Percentiles rank a stretch among this genome's conserved stretches.
These are phyloP conservation scores for Leishmania aethiopica DNA, from an alignment of 208 protist species.

Conservation along the genomic window DNA sequence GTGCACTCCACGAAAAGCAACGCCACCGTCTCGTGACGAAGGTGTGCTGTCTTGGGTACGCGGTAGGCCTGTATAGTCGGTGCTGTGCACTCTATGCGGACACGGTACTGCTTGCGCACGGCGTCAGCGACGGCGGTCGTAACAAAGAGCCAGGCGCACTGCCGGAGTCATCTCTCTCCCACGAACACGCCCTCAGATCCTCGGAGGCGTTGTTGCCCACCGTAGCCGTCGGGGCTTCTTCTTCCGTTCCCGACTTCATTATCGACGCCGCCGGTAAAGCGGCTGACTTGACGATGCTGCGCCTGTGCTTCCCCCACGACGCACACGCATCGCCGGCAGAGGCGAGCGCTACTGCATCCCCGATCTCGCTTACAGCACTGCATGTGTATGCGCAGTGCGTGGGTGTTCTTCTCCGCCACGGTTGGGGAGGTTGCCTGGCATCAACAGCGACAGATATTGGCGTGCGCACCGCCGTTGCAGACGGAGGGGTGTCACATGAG, in stretches of 20 bases:
- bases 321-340: background rate
- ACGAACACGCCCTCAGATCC: background rate
- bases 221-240: background rate
- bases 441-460: background rate
- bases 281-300: slow-evolving; percentile 25
- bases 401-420: slow-evolving; percentile 16
- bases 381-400: slow-evolving; percentile 31
- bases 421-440: slow-evolving; percentile 14
- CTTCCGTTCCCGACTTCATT: slow-evolving; percentile 24
- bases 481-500: background rate
- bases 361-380: slow-evolving; percentile 14
- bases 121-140: background rate
- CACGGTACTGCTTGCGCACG: slow-evolving; percentile 6
- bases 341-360: background rate
- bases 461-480: background rate
- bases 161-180: background rate
- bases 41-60: slow-evolving; percentile 30
- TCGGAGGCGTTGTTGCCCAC: background rate
- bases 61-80: slow-evolving; percentile 26
- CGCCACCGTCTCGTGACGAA: slow-evolving; percentile 24
- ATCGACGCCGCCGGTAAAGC: slow-evolving; percentile 31
- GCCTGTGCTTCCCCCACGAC: slow-evolving; percentile 13
- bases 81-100: slow-evolving; percentile 30
- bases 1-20: slow-evolving; percentile 14
- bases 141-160: background rate